Percentiles rank a stretch among this genome's conserved stretches.
These are phyloP conservation scores for Mucor saturninus DNA, from an alignment of 371 early-diverging fungal species.

Conservation along the genomic window DNA sequence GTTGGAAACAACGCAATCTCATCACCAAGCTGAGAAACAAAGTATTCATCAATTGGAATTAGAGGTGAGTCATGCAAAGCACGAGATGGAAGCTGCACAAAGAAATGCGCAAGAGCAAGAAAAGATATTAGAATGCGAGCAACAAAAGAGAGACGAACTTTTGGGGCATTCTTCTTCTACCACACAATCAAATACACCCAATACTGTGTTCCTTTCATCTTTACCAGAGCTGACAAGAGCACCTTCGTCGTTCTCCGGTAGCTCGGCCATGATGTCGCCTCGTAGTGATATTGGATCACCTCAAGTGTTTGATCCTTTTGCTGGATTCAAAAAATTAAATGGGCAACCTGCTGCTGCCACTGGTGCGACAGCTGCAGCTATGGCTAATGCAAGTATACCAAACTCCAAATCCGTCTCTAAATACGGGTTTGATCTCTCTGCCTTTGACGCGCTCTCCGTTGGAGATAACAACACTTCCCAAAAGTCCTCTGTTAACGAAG, in stretches of 20 bases:
- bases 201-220: neutral
- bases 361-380: no score
- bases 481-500: slow-evolving; percentile 15
- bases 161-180: neutral
- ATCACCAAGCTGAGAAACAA: neutral
- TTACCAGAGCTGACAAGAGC: slow-evolving; percentile 20
- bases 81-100: neutral
- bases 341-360: neutral
- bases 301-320: slow-evolving; percentile 7
- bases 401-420: slow-evolving; percentile 16
- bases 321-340: slow-evolving; percentile 1
- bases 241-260: slow-evolving; percentile 14
- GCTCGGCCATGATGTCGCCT: slow-evolving; percentile 14
- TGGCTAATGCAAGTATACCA: neutral
- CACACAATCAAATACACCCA: neutral
- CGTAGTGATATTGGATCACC: slow-evolving; percentile 1
- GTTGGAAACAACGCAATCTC: neutral
- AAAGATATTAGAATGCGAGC: neutral
- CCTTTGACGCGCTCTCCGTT: slow-evolving; percentile 14
- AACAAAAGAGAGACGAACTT: neutral
- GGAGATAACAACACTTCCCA: neutral
- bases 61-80: slow-evolving; percentile 1
- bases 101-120: slow-evolving; percentile 2
- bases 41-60: neutral
- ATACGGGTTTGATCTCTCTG: slow-evolving; percentile 23